Evolutionary conservation across 495 filamentous ascomycete genomes (phyloP).

Genomic region (Bacidia gigantensis): DNA sequence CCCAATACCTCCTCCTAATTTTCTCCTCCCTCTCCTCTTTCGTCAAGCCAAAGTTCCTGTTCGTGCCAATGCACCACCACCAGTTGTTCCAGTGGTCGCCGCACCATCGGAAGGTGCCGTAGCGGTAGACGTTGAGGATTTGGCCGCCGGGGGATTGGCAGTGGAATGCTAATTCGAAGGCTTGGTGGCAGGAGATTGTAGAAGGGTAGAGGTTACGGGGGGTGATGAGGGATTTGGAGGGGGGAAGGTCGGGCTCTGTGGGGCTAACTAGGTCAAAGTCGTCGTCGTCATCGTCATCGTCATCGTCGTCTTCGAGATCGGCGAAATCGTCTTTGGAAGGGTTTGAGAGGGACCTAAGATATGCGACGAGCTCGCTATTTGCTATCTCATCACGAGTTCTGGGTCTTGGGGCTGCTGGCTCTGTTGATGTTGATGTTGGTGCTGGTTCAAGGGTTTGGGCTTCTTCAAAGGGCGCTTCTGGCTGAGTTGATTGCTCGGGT

Average conservation of each 20-base stretch:
- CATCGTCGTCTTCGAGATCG: not conserved
- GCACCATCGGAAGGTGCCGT: constrained; percentile 61
- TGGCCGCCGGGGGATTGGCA: constrained; percentile 87
- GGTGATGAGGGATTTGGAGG: constrained; percentile 27
- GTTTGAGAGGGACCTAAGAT: constrained; percentile 37
- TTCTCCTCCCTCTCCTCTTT: constrained; percentile 37
- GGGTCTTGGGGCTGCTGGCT: constrained; percentile 19
- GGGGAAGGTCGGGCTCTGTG: constrained; percentile 7
- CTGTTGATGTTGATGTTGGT: not conserved
- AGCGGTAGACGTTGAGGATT: constrained; percentile 75
- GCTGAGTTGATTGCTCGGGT: constrained; percentile 10
- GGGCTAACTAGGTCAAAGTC: not conserved
- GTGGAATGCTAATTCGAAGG: constrained; percentile 91
- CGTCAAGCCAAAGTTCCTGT: constrained; percentile 26
- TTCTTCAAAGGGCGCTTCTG: not conserved
- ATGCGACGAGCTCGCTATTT: constrained; percentile 45
- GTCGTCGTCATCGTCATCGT: not conserved
- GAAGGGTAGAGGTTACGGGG: constrained; percentile 57
- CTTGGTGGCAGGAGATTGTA: constrained; percentile 72
- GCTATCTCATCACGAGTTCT: constrained; percentile 42
- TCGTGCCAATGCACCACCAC: constrained; percentile 91
- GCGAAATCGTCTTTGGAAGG: constrained; percentile 9
- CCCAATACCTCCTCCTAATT: constrained; percentile 56
- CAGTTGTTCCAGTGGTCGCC: constrained; percentile 74
- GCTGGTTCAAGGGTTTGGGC: not conserved